Evolutionary conservation across 208 protist genomes (phyloP).

Genomic region (Wallacemonas sp.): DNA sequence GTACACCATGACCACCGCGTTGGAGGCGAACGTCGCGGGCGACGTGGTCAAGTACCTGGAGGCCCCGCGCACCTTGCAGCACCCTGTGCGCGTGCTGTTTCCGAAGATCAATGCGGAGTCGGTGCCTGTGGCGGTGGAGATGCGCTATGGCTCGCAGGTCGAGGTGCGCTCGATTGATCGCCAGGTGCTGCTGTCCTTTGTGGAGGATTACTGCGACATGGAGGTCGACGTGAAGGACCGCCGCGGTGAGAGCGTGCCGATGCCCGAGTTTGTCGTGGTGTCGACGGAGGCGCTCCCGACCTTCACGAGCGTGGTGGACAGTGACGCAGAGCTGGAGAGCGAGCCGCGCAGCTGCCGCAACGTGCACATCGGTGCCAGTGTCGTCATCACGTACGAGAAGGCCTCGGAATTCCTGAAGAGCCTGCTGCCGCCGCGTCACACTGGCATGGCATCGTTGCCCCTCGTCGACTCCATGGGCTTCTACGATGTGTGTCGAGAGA

Average conservation of each 20-base stretch:
- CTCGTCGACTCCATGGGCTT: conserved; percentile 49
- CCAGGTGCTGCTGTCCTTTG: conserved; percentile 41
- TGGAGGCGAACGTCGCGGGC: conserved; percentile 22
- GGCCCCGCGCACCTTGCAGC: conserved; percentile 23
- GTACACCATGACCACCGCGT: conserved; percentile 23
- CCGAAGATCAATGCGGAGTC: conserved; percentile 42
- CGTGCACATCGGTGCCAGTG: conserved; percentile 59
- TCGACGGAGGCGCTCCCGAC: conserved; percentile 36
- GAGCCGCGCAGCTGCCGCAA: conserved; percentile 35
- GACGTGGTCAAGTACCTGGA: conserved; percentile 53
- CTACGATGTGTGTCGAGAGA: conserved; percentile 54
- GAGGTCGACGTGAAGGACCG: conserved; percentile 57
- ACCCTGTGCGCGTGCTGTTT: conserved; percentile 40
- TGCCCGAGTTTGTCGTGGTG: conserved; percentile 76
- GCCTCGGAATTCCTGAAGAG: conserved; percentile 49
- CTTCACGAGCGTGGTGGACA: not conserved
- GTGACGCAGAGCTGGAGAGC: conserved; percentile 10
- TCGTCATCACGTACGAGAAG: conserved; percentile 61
- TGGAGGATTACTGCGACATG: conserved; percentile 72
- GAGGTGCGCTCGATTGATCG: conserved; percentile 46
- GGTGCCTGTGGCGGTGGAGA: conserved; percentile 52
- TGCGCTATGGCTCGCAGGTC: conserved; percentile 42
- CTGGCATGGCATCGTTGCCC: conserved; percentile 37
- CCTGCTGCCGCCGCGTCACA: conserved; percentile 36
- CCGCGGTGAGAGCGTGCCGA: conserved; percentile 43